Percentiles rank a stretch among this genome's conserved stretches.
phyloP scores from a whole-genome alignment of 768 basidiomycete species.

The Leccinellum rugosiceps region DNA sequence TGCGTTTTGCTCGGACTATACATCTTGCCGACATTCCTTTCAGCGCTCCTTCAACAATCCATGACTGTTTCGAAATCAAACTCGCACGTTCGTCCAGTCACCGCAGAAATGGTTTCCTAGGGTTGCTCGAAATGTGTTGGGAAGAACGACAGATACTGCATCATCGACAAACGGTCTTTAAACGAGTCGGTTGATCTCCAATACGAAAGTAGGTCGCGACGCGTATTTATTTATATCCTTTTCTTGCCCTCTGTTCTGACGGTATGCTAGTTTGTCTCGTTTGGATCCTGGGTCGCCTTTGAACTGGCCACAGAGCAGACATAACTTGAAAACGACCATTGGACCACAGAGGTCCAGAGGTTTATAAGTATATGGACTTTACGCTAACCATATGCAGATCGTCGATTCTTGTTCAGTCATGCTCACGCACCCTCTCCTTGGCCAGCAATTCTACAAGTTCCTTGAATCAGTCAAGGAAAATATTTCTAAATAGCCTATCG shows the following conservation, averaged over 20 bases:
- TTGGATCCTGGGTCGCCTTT: conserved; percentile 48
- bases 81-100: conserved; percentile 23
- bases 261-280: conserved; percentile 46
- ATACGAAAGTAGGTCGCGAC: conserved; percentile 54
- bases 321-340: conserved; percentile 59
- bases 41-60: conserved; percentile 13
- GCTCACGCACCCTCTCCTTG: not conserved
- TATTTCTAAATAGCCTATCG: conserved; percentile 31
- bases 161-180: conserved; percentile 36
- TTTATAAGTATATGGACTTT: conserved; percentile 23
- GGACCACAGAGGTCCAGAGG: conserved; percentile 43
- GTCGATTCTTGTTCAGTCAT: not conserved
- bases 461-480: conserved; percentile 31
- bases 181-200: conserved; percentile 46
- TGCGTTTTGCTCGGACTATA: no score
- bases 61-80: conserved; percentile 6
- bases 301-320: conserved; percentile 52
- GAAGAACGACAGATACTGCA: not conserved
- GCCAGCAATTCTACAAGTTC: conserved; percentile 33
- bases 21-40: conserved; percentile 17
- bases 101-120: conserved; percentile 23
- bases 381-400: conserved; percentile 16
- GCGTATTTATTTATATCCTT: conserved; percentile 16
- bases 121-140: conserved; percentile 14
- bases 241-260: not conserved